phyloP scores from a whole-genome alignment of 768 basidiomycete genomes.

The Jaapia argillacea region DNA sequence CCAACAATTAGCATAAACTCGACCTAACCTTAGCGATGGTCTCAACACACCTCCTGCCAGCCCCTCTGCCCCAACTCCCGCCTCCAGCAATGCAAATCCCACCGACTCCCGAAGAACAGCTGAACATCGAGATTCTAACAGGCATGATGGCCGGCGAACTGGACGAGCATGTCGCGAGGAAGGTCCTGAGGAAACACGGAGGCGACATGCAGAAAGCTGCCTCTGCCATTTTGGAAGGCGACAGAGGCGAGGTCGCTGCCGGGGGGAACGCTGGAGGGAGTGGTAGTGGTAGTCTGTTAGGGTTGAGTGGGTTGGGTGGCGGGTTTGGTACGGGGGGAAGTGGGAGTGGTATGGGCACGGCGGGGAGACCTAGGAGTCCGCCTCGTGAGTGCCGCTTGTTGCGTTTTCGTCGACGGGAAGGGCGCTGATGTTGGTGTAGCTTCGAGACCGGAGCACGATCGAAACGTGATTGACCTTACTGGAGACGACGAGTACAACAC shows the following conservation, averaged over 20 bases:
- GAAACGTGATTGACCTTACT: constrained; percentile 53
- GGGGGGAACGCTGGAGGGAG: too few species aligned
- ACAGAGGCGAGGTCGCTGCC: constrained; percentile 10
- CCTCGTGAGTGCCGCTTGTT: constrained; percentile 13
- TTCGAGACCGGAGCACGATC: constrained; percentile 17
- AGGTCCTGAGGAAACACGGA: constrained; percentile 50
- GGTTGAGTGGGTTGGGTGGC: too few species aligned
- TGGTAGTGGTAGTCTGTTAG: too few species aligned
- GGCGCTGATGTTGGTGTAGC: constrained; percentile 9
- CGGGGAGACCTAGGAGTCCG: constrained; percentile 17
- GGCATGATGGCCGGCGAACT: constrained; percentile 29
- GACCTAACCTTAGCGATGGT: too few species aligned
- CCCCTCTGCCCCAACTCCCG: too few species aligned
- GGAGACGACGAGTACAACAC: constrained; percentile 32
- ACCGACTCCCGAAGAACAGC: constrained; percentile 18
- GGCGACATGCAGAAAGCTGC: constrained; percentile 36
- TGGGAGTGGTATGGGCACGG: too few species aligned
- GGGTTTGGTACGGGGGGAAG: too few species aligned
- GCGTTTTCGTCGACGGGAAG: not conserved
- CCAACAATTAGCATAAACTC: too few species aligned
- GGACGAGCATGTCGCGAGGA: constrained; percentile 36
- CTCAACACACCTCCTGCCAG: too few species aligned
- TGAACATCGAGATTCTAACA: constrained; percentile 22
- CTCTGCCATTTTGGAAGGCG: constrained; percentile 20
- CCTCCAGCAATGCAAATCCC: too few species aligned